A percentile compares a stretch with the other conserved stretches of the same genome.
Evolutionary conservation across 768 basidiomycete species (phyloP).

Genomic region (Cyathus striatus): DNA sequence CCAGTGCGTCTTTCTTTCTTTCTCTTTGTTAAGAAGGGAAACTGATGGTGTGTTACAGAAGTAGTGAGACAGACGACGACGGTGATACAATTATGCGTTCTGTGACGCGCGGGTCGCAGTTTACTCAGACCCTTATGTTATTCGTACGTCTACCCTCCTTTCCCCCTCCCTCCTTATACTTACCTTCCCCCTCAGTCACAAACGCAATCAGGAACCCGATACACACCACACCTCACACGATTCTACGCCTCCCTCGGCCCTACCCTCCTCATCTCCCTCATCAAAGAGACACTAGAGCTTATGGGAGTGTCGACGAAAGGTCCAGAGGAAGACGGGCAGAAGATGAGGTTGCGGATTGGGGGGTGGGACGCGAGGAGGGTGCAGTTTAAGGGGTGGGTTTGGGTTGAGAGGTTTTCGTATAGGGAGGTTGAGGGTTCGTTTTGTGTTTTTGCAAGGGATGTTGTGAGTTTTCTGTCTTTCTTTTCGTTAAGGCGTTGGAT

Average conservation of each 20-base stretch:
- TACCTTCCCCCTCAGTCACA: slow-evolving; percentile 57
- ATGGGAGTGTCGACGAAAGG: slow-evolving; percentile 49
- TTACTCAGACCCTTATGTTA: slow-evolving; percentile 75
- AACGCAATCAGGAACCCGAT: slow-evolving; percentile 70
- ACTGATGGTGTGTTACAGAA: too few species aligned
- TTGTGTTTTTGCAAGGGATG: slow-evolving; percentile 65
- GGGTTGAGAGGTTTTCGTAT: slow-evolving; percentile 57
- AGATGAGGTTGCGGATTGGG: slow-evolving; percentile 56
- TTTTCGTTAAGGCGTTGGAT: too few species aligned
- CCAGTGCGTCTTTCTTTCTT: slow-evolving; percentile 18
- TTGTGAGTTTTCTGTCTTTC: slow-evolving; percentile 34
- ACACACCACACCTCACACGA: slow-evolving; percentile 72
- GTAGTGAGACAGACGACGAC: slow-evolving; percentile 42
- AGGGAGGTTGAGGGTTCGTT: slow-evolving; percentile 51
- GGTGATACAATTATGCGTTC: slow-evolving; percentile 59
- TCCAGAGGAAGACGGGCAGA: slow-evolving; percentile 9
- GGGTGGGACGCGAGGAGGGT: slow-evolving; percentile 62
- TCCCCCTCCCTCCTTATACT: too few species aligned
- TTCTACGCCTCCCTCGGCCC: slow-evolving; percentile 54
- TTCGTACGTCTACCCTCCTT: slow-evolving; percentile 61
- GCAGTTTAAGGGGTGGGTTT: slow-evolving; percentile 70
- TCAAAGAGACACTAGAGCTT: slow-evolving; percentile 47
- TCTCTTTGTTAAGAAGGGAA: too few species aligned
- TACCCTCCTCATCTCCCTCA: slow-evolving; percentile 16
- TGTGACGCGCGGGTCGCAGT: slow-evolving; percentile 56